Percentiles rank a stretch among this genome's conserved stretches.
Conservation (phyloP, 257 asterid species). For the Misopates orontium region DNA sequence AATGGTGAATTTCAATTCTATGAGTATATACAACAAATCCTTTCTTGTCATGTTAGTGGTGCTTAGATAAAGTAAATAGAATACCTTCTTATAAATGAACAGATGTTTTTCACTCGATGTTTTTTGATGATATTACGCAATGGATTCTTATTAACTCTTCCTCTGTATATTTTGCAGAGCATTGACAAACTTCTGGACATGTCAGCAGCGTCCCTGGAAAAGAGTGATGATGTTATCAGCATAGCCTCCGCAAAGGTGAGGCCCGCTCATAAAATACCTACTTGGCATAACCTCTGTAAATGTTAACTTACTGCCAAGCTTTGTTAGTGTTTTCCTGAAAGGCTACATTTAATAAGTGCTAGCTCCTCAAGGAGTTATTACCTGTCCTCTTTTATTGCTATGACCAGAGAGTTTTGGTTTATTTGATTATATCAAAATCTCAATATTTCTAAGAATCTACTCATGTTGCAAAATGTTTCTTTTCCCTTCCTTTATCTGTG, state of each 20-base stretch:
- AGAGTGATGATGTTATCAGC: slow-evolving; percentile 58
- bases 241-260: slow-evolving; percentile 42
- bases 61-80: slow-evolving; percentile 16
- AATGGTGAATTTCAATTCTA: slow-evolving; percentile 8
- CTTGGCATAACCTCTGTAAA: slow-evolving; percentile 1
- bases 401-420: not conserved
- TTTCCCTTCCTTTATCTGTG: slow-evolving; percentile 27
- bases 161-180: slow-evolving; percentile 56
- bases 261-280: slow-evolving; percentile 28
- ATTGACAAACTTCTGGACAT: slow-evolving; percentile 67
- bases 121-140: slow-evolving; percentile 15
- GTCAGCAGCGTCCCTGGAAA: slow-evolving; percentile 57
- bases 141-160: slow-evolving; percentile 25
- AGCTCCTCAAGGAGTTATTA: no score
- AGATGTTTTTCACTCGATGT: no score
- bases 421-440: slow-evolving; percentile 13
- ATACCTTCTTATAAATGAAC: slow-evolving; percentile 4
- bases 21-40: slow-evolving; percentile 6
- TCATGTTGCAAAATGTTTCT: not conserved
- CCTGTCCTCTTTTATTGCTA: not conserved
- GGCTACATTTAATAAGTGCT: not conserved
- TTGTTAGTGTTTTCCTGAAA: not conserved
- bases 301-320: slow-evolving; percentile 3
- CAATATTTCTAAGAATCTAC: slow-evolving; percentile 14
- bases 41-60: slow-evolving; percentile 14